These are phyloP conservation scores for Cryptococcus jaspeensis DNA, from an alignment of 1,284 basidiomycete species.

Conservation along the genomic window DNA sequence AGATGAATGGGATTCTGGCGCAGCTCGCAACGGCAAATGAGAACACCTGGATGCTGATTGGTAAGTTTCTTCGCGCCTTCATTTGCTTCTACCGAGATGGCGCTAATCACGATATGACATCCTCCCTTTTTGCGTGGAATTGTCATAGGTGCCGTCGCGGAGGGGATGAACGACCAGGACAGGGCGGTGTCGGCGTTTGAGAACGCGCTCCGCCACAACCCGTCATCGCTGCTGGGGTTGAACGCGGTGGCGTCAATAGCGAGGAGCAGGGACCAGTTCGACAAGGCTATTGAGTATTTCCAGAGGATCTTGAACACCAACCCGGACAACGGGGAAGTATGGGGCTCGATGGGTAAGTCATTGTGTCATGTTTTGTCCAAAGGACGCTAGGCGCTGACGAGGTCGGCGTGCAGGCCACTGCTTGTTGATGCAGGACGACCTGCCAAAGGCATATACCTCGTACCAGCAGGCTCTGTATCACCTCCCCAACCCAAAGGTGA, in stretches of 20 bases:
- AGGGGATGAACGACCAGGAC: conserved; percentile 86
- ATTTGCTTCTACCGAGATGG: too few relatives aligned
- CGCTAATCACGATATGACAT: too few relatives aligned
- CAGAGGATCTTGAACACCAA: conserved; percentile 84
- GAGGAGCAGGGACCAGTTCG: conserved; percentile 54
- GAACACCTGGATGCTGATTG: conserved; percentile 88
- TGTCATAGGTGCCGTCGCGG: conserved; percentile 72
- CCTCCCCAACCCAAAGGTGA: conserved; percentile 88
- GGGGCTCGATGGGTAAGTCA: conserved; percentile 78
- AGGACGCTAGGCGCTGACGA: background rate
- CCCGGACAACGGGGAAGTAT: conserved; percentile 90
- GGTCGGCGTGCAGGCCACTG: conserved; percentile 65
- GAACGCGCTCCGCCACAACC: conserved; percentile 86
- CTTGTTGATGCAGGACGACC: conserved; percentile 98
- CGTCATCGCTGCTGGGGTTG: conserved; percentile 78
- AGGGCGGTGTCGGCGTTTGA: conserved; percentile 87
- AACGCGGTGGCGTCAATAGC: conserved; percentile 78
- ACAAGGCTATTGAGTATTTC: conserved; percentile 84
- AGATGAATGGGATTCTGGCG: conserved; percentile 30
- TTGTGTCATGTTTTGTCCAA: background rate
- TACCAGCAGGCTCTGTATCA: conserved; percentile 98
- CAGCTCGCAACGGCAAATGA: conserved; percentile 75
- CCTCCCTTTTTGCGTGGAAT: background rate
- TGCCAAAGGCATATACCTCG: conserved; percentile 96
- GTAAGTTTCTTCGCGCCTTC: conserved; percentile 56